phyloP scores from a whole-genome alignment of 305 asterid genomes.

The Fraxinus latifolia region DNA sequence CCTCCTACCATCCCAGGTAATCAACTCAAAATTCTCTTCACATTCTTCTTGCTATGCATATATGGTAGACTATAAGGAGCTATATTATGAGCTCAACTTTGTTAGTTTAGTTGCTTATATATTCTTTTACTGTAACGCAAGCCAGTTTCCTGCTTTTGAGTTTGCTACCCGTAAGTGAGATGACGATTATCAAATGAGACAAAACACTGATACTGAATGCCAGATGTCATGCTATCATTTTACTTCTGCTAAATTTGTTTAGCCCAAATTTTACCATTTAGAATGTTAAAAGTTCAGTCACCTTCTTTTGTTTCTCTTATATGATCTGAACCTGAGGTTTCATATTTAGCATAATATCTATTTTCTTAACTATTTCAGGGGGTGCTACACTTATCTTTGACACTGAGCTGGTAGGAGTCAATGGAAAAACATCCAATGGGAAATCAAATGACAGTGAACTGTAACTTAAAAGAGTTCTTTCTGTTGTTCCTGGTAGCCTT shows the following conservation, averaged over 20 bases:
- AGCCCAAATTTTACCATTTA: neutral
- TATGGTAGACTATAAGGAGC: neutral
- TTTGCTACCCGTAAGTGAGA: neutral
- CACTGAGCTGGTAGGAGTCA: slow-evolving; percentile 85
- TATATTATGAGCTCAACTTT: neutral
- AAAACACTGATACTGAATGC: neutral
- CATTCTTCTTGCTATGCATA: neutral
- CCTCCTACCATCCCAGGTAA: slow-evolving; percentile 98
- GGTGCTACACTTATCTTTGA: slow-evolving; percentile 93
- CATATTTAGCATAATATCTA: neutral
- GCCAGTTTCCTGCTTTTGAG: neutral
- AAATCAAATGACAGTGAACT: slow-evolving; percentile 51
- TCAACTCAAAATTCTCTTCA: neutral
- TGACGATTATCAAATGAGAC: neutral
- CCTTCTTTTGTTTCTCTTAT: neutral
- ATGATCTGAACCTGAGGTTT: neutral
- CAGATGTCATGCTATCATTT: neutral
- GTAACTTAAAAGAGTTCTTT: slow-evolving; percentile 20
- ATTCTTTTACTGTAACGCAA: neutral
- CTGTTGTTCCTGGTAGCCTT: neutral
- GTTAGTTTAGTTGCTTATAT: neutral
- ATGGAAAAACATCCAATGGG: slow-evolving; percentile 59
- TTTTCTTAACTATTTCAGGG: slow-evolving; percentile 42
- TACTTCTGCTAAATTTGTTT: neutral
- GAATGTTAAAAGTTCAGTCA: neutral